phyloP scores from a whole-genome alignment of 1,139 yeast species.

The Wickerhamomyces sp. region DNA sequence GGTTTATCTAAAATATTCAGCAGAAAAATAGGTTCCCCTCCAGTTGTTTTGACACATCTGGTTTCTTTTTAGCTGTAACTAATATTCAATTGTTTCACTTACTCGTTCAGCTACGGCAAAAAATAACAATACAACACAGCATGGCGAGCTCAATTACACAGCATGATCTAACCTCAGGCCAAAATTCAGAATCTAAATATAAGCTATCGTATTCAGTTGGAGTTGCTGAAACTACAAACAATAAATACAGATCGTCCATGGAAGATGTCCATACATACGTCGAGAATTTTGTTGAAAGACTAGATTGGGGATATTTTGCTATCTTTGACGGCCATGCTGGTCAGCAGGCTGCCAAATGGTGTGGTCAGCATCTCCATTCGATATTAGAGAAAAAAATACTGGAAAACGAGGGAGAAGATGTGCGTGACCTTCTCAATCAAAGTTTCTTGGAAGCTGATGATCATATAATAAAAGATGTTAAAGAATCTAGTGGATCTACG shows the following conservation, averaged over 20 bases:
- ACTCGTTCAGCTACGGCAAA: too few relatives aligned
- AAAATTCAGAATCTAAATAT: slow-evolving; percentile 13
- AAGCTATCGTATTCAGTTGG: slow-evolving; percentile 74
- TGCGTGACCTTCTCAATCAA: slow-evolving; percentile 52
- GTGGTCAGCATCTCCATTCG: slow-evolving; percentile 79
- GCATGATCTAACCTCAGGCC: background rate
- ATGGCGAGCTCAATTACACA: background rate
- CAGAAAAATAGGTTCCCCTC: background rate
- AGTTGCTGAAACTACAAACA: slow-evolving; percentile 83
- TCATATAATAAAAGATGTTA: slow-evolving; percentile 48
- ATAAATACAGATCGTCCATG: slow-evolving; percentile 82
- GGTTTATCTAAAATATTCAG: too few relatives aligned
- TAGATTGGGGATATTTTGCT: slow-evolving; percentile 95
- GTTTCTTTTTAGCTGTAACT: too few relatives aligned
- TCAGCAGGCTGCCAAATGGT: slow-evolving; percentile 88
- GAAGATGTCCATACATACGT: slow-evolving; percentile 96
- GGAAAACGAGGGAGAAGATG: slow-evolving; percentile 37
- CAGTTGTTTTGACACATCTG: background rate
- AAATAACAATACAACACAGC: background rate
- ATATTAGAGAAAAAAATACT: slow-evolving; percentile 30
- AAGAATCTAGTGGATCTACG: slow-evolving; percentile 83
- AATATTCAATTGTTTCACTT: too few relatives aligned
- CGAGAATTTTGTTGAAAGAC: slow-evolving; percentile 82
- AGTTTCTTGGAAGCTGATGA: slow-evolving; percentile 74
- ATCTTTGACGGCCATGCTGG: slow-evolving; percentile 99